A percentile compares a stretch with the other conserved stretches of the same genome.
Conservation (phyloP, 176 grass and related monocot species). For the Musa troglodytarum region DNA sequence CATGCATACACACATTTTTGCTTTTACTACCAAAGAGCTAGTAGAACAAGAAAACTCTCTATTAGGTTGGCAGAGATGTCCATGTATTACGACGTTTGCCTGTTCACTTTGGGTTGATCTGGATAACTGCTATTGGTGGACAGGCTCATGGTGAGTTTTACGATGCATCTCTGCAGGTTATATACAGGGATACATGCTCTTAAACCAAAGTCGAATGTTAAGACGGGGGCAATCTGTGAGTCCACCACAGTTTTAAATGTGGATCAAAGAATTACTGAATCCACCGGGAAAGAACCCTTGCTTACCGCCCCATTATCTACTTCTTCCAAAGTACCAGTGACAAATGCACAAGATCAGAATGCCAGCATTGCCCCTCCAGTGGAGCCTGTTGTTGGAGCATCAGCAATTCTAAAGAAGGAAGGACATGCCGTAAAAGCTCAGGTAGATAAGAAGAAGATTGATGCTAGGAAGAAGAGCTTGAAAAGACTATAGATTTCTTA, state of each 20-base stretch:
- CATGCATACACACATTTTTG: neutral
- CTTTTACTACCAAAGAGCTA: neutral
- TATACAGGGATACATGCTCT: slow-evolving; percentile 78
- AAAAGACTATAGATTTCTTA: slow-evolving; percentile 53
- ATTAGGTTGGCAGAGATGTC: neutral
- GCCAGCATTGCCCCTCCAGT: slow-evolving; percentile 12
- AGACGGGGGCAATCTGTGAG: slow-evolving; percentile 58
- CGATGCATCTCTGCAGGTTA: slow-evolving; percentile 16
- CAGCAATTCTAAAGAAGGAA: slow-evolving; percentile 36
- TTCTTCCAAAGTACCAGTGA: slow-evolving; percentile 33
- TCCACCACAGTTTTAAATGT: slow-evolving; percentile 61
- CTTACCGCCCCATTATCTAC: slow-evolving; percentile 22
- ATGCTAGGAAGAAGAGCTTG: slow-evolving; percentile 89
- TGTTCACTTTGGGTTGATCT: neutral
- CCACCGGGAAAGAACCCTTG: slow-evolving; percentile 30
- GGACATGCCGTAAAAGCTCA: slow-evolving; percentile 25
- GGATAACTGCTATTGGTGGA: neutral
- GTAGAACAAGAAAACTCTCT: neutral
- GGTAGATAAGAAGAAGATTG: slow-evolving; percentile 75
- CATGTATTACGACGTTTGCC: neutral
- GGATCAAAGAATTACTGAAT: slow-evolving; percentile 35
- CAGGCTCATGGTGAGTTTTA: neutral
- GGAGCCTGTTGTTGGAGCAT: slow-evolving; percentile 30
- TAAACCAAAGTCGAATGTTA: slow-evolving; percentile 54
- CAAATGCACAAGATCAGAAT: slow-evolving; percentile 57